phyloP scores from a whole-genome alignment of 192 early-diverging fungal genomes.

The Funneliformis mosseae region DNA sequence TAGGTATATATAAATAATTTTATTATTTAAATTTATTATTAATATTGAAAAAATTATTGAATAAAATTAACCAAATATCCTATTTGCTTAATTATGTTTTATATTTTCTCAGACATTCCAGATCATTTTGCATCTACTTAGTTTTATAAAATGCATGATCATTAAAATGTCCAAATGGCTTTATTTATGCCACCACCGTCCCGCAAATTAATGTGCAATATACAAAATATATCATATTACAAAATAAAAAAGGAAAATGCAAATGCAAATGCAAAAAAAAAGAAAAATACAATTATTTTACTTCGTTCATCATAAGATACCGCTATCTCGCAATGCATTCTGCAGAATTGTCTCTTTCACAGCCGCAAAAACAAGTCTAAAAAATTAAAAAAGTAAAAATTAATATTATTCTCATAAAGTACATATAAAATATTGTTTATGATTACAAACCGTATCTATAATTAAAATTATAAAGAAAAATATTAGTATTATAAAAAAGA shows the following conservation, averaged over 20 bases:
- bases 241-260: conserved; percentile 13
- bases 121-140: neutral
- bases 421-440: neutral
- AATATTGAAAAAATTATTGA: no score
- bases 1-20: no score
- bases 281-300: conserved; percentile 1
- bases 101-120: neutral
- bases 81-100: neutral
- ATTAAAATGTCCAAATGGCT: neutral
- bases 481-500: neutral
- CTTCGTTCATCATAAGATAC: conserved; percentile 56
- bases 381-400: neutral
- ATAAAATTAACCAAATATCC: neutral
- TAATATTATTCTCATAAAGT: neutral
- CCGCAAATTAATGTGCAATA: conserved; percentile 22
- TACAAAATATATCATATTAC: conserved; percentile 28
- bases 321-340: conserved; percentile 78
- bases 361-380: conserved; percentile 83
- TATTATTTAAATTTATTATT: no score
- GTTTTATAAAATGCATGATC: conserved; percentile 14
- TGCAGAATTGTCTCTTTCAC: conserved; percentile 92
- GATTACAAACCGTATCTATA: neutral
- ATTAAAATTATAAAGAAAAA: conserved; percentile 14
- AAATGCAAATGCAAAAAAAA: conserved; percentile 14
- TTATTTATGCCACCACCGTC: conserved; percentile 19